Conservation (phyloP, 441 rosid species). For the Eutrema salsugineum region DNA sequence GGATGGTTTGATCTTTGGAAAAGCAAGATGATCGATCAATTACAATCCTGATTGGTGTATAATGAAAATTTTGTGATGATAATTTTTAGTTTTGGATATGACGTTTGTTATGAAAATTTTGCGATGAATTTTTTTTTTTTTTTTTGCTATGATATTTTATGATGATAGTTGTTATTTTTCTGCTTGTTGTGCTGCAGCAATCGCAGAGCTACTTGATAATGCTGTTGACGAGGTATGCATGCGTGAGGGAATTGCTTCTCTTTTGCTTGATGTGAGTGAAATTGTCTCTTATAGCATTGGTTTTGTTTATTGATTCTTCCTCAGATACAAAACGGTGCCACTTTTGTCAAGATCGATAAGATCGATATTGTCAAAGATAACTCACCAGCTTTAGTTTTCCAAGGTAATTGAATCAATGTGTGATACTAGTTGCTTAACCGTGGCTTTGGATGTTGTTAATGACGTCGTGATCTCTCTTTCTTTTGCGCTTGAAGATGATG, state of each 20-base stretch:
- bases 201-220: conserved; percentile 95
- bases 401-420: conserved; percentile 41
- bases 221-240: conserved; percentile 85
- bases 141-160: neutral
- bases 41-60: too few species aligned
- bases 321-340: conserved; percentile 87
- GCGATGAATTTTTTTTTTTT: too few species aligned
- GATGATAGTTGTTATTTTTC: neutral
- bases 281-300: neutral
- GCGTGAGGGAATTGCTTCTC: neutral
- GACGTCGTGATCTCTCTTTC: neutral
- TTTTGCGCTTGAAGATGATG: conserved; percentile 63
- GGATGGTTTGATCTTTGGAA: neutral
- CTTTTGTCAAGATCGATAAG: conserved; percentile 86
- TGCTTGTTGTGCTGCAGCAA: conserved; percentile 48
- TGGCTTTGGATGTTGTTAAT: neutral
- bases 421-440: neutral
- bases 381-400: conserved; percentile 84
- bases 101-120: too few species aligned
- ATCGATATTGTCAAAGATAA: conserved; percentile 60
- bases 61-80: too few species aligned
- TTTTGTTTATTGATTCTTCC: conserved; percentile 23
- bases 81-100: too few species aligned
- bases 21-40: neutral
- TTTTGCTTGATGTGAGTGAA: neutral